Evolutionary conservation across 345 rosid genomes (phyloP).

Genomic region (Brassica cretica): DNA sequence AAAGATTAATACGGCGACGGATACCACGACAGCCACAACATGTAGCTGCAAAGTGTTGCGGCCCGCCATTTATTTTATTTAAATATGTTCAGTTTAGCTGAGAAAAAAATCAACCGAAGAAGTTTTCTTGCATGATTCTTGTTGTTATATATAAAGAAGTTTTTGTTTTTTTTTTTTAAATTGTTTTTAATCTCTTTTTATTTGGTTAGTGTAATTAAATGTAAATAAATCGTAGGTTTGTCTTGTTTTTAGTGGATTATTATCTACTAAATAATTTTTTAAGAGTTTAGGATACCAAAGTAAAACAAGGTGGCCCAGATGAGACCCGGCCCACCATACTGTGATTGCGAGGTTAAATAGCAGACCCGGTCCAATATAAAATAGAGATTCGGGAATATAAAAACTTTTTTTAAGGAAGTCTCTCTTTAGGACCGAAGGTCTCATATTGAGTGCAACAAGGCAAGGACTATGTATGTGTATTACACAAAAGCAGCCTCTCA

Average conservation of each 20-base stretch:
- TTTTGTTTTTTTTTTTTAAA: background rate
- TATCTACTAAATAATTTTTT: background rate
- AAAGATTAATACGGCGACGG: slow-evolving; percentile 25
- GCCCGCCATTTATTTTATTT: slow-evolving; percentile 32
- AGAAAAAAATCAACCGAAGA: background rate
- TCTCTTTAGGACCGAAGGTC: background rate
- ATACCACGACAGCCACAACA: slow-evolving; percentile 18
- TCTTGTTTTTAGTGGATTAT: slow-evolving; percentile 22
- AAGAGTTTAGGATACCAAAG: background rate
- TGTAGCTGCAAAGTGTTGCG: slow-evolving; percentile 31
- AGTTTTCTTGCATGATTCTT: background rate
- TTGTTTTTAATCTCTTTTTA: background rate
- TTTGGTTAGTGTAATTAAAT: background rate
- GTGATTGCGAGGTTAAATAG: too few species aligned
- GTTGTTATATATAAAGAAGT: background rate
- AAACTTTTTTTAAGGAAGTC: background rate
- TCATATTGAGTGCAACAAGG: too few species aligned
- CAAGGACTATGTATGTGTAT: background rate
- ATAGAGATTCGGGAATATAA: background rate
- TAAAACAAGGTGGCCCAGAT: background rate
- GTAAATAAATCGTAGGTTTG: slow-evolving; percentile 14
- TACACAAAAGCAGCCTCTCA: slow-evolving; percentile 2
- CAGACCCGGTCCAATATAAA: background rate
- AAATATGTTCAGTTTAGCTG: background rate
- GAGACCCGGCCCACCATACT: too few species aligned